Conservation (phyloP, 306 rosid species). For the Dryas drummondii region DNA sequence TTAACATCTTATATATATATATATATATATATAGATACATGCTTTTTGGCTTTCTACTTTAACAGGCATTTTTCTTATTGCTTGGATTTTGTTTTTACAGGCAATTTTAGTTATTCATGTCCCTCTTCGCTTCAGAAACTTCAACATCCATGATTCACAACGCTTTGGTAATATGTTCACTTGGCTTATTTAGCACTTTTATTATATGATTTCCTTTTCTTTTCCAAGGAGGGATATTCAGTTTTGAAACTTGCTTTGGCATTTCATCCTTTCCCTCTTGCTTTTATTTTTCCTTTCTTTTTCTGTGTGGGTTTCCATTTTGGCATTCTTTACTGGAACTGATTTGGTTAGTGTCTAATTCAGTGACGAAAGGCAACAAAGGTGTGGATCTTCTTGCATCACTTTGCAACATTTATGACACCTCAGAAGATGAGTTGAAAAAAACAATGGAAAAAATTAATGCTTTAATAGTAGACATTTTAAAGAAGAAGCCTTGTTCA, state of each 20-base stretch:
- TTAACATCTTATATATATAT: neutral
- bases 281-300: conserved; percentile 3
- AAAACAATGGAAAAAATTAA: conserved; percentile 82
- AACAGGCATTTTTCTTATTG: conserved; percentile 22
- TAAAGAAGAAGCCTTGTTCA: conserved; percentile 68
- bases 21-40: neutral
- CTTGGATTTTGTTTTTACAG: conserved; percentile 47
- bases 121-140: conserved; percentile 67
- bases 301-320: conserved; percentile 3
- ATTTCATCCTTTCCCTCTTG: neutral
- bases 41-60: neutral
- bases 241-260: neutral
- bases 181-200: conserved; percentile 10
- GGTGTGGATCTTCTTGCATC: conserved; percentile 86
- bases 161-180: conserved; percentile 60
- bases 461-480: conserved; percentile 61
- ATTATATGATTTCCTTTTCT: conserved; percentile 11
- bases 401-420: conserved; percentile 70
- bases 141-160: conserved; percentile 63
- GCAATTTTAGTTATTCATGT: conserved; percentile 87
- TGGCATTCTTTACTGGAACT: conserved; percentile 22
- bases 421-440: conserved; percentile 86
- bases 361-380: conserved; percentile 71
- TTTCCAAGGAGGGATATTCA: neutral
- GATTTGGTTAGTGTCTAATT: conserved; percentile 27